Evolutionary conservation across 1,284 basidiomycete genomes (phyloP), one percentile per base, ranked within the genome.

Genomic region (Amylostereum chailletii): DNA sequence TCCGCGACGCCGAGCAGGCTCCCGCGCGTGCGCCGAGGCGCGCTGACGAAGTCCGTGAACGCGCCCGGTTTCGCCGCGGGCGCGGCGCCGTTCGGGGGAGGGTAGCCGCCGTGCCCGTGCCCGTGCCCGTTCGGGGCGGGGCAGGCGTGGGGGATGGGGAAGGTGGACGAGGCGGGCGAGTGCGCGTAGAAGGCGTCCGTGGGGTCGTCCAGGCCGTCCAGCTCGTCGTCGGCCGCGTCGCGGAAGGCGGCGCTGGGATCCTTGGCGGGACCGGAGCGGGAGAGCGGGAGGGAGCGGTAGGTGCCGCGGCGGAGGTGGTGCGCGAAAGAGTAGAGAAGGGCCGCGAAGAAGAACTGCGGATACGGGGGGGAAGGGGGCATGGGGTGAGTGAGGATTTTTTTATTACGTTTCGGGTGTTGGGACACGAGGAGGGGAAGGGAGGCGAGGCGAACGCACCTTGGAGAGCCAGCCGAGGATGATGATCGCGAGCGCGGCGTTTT

Each of bases 311-410:
- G 88, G 43, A 99, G 83, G 65, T 98, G 95, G 1, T 84, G 75
- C 2, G 94, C 94, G 65, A 92, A 98, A 7, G 95, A 97, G 67
- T 98, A 99, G 34, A 99, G 71, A 37, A 95, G 69, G 33, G 90
- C 69, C 37, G 90, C 87, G 67, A 98, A 94, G 72, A 97, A 99
- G 56, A 96, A 75, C 94, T 97, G 56, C 7, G 4, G 26, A 31
- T 36, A 41, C 19, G 32, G 26, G 26, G 36, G 7, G 11, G 4
- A n/a, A n/a, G n/a, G 9, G 33, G n/a, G 26, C 5, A 8, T 45
- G 46, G 4, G 37, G 32, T 8, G 29, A 42, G 32, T 33, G 42
- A 27, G 29, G 33, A 27, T 9, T 11, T 31, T 19, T 19, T 19
- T 19, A 19, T 19, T 19, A 19, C 3, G 6, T 38, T 42, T n/a